These are phyloP conservation scores for Leptosphaerulina australis DNA, from an alignment of 2,329 filamentous ascomycete species.

Conservation along the genomic window DNA sequence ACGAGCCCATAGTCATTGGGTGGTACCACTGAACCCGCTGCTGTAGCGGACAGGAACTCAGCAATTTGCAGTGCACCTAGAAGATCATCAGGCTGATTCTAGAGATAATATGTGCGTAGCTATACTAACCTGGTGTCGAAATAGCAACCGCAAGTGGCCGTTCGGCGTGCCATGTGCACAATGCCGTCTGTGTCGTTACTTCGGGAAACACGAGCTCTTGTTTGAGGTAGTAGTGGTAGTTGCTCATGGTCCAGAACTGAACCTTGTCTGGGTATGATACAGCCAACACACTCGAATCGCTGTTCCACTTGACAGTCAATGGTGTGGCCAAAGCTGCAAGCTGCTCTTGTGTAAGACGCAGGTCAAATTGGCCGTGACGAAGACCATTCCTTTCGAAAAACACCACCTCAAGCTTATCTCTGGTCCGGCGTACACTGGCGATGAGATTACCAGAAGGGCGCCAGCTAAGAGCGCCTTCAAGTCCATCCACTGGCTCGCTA, in stretches of 20 bases:
- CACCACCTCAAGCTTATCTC: constrained; percentile 75
- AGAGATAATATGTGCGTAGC: not conserved
- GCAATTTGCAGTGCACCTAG: constrained; percentile 60
- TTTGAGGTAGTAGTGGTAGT: constrained; percentile 98
- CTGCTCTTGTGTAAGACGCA: constrained; percentile 69
- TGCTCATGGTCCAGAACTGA: constrained; percentile 97
- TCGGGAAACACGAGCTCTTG: constrained; percentile 68
- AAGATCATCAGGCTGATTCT: too few species aligned
- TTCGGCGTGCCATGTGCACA: constrained; percentile 78
- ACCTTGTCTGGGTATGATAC: constrained; percentile 74
- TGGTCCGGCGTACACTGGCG: constrained; percentile 78
- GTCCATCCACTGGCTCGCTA: constrained; percentile 89
- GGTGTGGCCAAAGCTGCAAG: constrained; percentile 60
- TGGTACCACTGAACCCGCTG: constrained; percentile 70
- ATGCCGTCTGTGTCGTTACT: constrained; percentile 17
- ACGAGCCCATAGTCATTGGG: constrained; percentile 81
- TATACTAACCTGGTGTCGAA: constrained; percentile 44
- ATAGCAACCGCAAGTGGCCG: constrained; percentile 72
- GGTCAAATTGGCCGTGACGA: constrained; percentile 90
- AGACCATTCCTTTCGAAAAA: constrained; percentile 99
- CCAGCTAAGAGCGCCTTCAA: constrained; percentile 91
- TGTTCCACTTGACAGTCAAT: constrained; percentile 82
- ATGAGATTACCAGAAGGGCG: constrained; percentile 88
- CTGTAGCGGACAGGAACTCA: constrained; percentile 69
- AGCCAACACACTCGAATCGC: constrained; percentile 87